Percentiles rank a stretch among this genome's conserved stretches.
phyloP scores from a whole-genome alignment of 2,329 filamentous ascomycete genomes.

The Hypoxylon sp. region DNA sequence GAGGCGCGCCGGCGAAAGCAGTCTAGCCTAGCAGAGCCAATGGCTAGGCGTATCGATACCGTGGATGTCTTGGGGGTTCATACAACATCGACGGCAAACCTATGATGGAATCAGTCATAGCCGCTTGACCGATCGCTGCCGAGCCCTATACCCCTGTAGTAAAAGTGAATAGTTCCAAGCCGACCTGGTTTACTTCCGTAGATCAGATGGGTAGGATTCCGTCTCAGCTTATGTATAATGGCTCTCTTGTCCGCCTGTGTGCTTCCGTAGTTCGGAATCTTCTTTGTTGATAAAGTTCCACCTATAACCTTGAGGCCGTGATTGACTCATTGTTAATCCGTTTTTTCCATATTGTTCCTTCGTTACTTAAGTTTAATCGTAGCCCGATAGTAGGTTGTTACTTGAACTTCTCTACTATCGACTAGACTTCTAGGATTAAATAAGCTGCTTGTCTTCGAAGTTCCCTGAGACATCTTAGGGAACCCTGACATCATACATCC shows the following conservation, averaged over 20 bases:
- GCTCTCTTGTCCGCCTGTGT: conserved; percentile 17
- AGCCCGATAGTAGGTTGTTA: conserved; percentile 16
- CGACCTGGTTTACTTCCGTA: conserved; percentile 23
- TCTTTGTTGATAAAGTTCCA: conserved; percentile 33
- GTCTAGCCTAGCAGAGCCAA: conserved; percentile 22
- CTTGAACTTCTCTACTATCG: conserved; percentile 9
- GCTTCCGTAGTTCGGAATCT: conserved; percentile 34
- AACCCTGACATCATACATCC: conserved; percentile 18
- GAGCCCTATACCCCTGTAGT: conserved; percentile 41
- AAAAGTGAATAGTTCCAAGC: conserved; percentile 28
- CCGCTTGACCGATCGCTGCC: conserved; percentile 56
- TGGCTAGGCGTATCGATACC: conserved; percentile 27
- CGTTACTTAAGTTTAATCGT: conserved; percentile 15
- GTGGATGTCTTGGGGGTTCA: conserved; percentile 32
- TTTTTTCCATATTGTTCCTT: conserved; percentile 17
- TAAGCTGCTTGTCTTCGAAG: not conserved
- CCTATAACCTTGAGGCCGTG: conserved; percentile 8
- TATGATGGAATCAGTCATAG: conserved; percentile 45
- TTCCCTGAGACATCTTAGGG: not conserved
- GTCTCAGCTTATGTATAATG: conserved; percentile 25
- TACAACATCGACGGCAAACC: conserved; percentile 20
- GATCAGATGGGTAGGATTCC: conserved; percentile 26
- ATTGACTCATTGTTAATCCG: conserved; percentile 17
- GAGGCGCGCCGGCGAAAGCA: conserved; percentile 34
- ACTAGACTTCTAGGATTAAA: conserved; percentile 5